Evolutionary conservation across 805 yeast genomes (phyloP), one percentile per base, ranked within the genome.

Genomic region (Teunomyces panamensis): DNA sequence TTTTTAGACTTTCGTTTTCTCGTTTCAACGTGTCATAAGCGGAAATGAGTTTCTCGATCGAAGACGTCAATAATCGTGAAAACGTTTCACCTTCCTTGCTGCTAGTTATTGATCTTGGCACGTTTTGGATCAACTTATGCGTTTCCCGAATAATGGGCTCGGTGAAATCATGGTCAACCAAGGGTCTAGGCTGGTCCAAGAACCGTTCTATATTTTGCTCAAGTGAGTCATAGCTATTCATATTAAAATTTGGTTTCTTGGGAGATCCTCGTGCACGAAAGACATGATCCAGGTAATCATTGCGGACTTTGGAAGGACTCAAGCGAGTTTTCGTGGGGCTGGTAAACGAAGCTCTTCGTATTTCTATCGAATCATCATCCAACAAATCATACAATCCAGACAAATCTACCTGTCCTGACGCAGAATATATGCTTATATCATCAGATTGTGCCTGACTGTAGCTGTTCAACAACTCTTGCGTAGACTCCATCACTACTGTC

Each of bases 61-160:
- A 62, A 9, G 64, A 50, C 3, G 58, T 47, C 35, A 68, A 56
- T 6, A 67, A 52, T 24, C 53, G 49, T 27, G 63, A 60, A 49
- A 62, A 63, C 42, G 56, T 58, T 34, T 63, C 70, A 24, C 63
- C 62, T 34, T 62, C 65, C 44, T 56, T 56, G 43, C 49, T 54
- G 14, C 57, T 48, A 9, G 49, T 33, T 2, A 58, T 52, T 1
- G 58, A 48, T 5, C 39, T 16, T 1, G 71, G 69, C 6, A 66
- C 46, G 14, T 56, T 56, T 17, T 52, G 53, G 14, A 67, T 56
- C 13, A 63, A 42, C 32, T 58, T 57, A 47, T 67, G 71, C 5
- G 72, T 64, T 48, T 67, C 64, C 33, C 49, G 53, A 7, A 67
- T 56, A 10, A 64, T 37, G 11, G 63, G 48, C 30, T 64, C 67